Evolutionary conservation across 106 monocot species (phyloP), one percentile per base, ranked within the genome.

Genomic region (Dioscorea alata): DNA sequence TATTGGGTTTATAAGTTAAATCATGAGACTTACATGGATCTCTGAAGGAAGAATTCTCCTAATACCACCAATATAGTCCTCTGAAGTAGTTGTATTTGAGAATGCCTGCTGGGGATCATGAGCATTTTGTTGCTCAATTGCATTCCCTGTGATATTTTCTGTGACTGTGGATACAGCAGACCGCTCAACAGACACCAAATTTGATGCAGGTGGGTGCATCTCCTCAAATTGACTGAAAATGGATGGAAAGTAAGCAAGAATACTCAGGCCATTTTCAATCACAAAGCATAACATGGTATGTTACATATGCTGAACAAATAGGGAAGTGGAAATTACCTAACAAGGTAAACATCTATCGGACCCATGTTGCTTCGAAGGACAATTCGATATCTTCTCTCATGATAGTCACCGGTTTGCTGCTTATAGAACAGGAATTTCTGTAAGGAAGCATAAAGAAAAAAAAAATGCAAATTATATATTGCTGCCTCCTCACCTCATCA

Each of bases 41-140:
- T 92, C 81, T 73, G 86, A 82, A 73, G 96, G 92, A 78, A 80
- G 71, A 78, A 92, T 92, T 58, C 86, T 92, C 68, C 71, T 92
- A 57, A 96, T 92, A 33, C 86, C 91, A 75, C 81, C 81, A 65
- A 10, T 8, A 42, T 71, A 77, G 62, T 91, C 91, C 23, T 82
- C 80, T 19, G 84, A 81, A 15, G 74, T 63, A 79, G 74, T 79
- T 33, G 65, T 50, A 65, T 86, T 85, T 22, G 56, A 7, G 49
- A 69, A 50, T 25, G 60, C 64, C 56, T 23, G 69, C n/a, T 60
- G 61, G 18, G 51, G 33, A 19, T 63, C 63, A 59, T 64, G 74
- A 25, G 56, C 57, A 60, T 66, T 66, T 61, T 77, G 72, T 61
- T 77, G 72, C 58, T 69, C 42, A 76, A 42, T 48, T 32, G 53